Conservation (phyloP, 169 alveolate genomes). For the Plasmodium ovale region DNA sequence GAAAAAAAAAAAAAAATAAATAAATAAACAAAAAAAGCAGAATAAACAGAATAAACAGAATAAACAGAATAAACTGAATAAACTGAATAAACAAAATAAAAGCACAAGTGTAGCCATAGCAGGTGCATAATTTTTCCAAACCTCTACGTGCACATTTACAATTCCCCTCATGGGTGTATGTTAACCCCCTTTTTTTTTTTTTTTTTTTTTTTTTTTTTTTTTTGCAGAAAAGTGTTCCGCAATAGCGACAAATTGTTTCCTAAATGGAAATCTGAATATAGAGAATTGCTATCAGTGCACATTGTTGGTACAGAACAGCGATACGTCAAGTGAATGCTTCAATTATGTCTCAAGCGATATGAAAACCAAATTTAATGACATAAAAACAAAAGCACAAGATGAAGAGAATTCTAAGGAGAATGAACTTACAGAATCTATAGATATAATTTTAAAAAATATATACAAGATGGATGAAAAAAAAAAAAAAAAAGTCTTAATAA, state of each 20-base stretch:
- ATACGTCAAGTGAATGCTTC: slow-evolving; percentile 7
- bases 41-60: too few species aligned
- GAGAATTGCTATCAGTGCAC: slow-evolving; percentile 42
- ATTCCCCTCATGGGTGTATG: not conserved
- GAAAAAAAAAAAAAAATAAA: too few species aligned
- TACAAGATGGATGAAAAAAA: slow-evolving; percentile 3
- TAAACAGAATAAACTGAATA: not conserved
- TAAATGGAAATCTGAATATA: slow-evolving; percentile 37
- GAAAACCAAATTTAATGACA: not conserved
- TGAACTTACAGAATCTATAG: slow-evolving; percentile 16
- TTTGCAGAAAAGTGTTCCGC: slow-evolving; percentile 22
- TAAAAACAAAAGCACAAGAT: slow-evolving; percentile 12
- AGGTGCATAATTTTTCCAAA: too few species aligned
- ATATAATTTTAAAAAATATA: slow-evolving; percentile 2
- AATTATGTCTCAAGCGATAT: slow-evolving; percentile 19
- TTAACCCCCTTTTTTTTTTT: not conserved
- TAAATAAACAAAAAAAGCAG: too few species aligned
- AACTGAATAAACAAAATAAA: too few species aligned
- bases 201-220: not conserved
- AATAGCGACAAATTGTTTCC: slow-evolving; percentile 22
- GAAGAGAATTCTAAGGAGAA: slow-evolving; percentile 17
- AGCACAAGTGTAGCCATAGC: too few species aligned
- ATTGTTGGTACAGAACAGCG: not conserved
- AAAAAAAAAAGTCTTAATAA: slow-evolving; percentile 2
- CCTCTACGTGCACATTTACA: not conserved